Evolutionary conservation across 2,329 filamentous ascomycete genomes (phyloP), one percentile per base, ranked within the genome.

Genomic region (Verticillium nubilum): DNA sequence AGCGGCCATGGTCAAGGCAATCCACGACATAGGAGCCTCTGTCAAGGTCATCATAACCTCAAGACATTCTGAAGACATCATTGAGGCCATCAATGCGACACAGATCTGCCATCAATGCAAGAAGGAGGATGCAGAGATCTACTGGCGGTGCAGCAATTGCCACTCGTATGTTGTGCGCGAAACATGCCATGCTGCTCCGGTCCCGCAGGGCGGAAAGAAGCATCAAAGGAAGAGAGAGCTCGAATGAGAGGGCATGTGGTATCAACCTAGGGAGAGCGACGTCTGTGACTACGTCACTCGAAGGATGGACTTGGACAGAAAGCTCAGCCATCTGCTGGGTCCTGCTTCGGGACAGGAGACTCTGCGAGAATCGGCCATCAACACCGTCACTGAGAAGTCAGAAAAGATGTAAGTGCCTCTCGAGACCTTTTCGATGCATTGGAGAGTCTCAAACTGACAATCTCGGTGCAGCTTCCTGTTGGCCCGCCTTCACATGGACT

Each of bases 31-130:
- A 19, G 55, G 55, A n/a, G 37, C 35, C 4, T 25, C 25, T 5
- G 55, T 57, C 23, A 57, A 57, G 28, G 37, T 57, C 28, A 50
- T 57, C 55, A 57, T 57, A 25, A 57, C 55, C 17, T 57, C 55
- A 28, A 28, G 55, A 52, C 55, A 52, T n/a, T 52, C 55, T 4
- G 26, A 33, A 29, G 55, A 52, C 37, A 57, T 57, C 37, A 26
- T 28, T 17, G 37, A 57, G 26, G 55, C 37, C 9, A 26, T 57
- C 6, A 15, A 57, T 12, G 35, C 35, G 15, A 57, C 37, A 47
- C 55, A 57, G 55, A 29, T 28, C 17, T 57, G 55, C 37, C 25
- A 47, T 15, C 23, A 31, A 7, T 57, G 55, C 55, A 6, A 52
- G 5, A 26, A 29, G 6, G 12, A 28, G 3, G 26, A 47, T 50